Evolutionary conservation across 73 alveolate genomes (phyloP).

Genomic region (Blepharisma stoltei): DNA sequence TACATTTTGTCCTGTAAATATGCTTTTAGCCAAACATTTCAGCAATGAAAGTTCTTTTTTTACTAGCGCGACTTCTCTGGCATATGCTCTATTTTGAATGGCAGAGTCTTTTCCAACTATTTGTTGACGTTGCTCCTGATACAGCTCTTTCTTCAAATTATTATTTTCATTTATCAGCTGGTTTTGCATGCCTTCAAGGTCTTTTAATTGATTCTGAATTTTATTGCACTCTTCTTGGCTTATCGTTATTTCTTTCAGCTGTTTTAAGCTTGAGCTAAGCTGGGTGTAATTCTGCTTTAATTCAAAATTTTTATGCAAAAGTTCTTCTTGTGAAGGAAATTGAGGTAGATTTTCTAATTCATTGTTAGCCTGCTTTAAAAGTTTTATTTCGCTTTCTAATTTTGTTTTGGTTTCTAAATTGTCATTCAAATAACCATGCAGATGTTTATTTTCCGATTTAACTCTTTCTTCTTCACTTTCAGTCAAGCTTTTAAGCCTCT

Average conservation of each 20-base stretch:
- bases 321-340: neutral
- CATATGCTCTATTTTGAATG: neutral
- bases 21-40: constrained; percentile 26
- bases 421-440: neutral
- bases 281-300: neutral
- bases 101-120: neutral
- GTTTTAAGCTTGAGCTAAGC: neutral
- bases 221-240: constrained; percentile 2
- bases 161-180: constrained; percentile 9
- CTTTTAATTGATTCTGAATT: neutral
- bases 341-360: neutral
- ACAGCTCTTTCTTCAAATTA: neutral
- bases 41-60: constrained; percentile 24
- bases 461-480: constrained; percentile 14
- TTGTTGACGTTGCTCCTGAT: neutral
- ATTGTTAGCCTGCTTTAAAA: neutral
- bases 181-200: constrained; percentile 17
- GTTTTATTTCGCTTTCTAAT: neutral
- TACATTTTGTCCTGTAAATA: constrained; percentile 7
- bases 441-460: constrained; percentile 10
- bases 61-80: constrained; percentile 17
- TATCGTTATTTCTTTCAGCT: neutral
- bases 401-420: constrained; percentile 1
- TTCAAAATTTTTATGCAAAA: neutral
- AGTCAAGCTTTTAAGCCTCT: neutral